Evolutionary conservation across 768 basidiomycete species (phyloP).

Genomic region (Tricholomella constricta): DNA sequence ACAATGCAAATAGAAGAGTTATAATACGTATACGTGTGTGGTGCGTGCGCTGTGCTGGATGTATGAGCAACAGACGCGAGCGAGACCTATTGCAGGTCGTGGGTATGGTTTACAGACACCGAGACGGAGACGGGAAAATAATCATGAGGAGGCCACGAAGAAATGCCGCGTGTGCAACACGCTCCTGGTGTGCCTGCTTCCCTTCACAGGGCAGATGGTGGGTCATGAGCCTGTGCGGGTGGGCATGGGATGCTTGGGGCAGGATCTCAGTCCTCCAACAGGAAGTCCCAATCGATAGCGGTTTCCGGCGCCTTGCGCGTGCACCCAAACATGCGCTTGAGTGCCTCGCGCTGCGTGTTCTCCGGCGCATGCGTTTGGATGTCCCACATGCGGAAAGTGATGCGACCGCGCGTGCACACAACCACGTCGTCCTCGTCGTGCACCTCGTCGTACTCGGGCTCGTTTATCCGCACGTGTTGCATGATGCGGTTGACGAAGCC

Average conservation of each 20-base stretch:
- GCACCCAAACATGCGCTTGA: constrained; percentile 66
- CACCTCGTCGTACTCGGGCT: constrained; percentile 30
- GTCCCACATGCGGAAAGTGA: constrained; percentile 83
- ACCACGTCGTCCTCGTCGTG: constrained; percentile 62
- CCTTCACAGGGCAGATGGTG: too few relatives aligned
- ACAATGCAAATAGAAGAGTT: constrained; percentile 12
- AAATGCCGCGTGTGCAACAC: too few relatives aligned
- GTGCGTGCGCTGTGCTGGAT: too few relatives aligned
- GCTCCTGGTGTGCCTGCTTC: too few relatives aligned
- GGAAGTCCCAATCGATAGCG: constrained; percentile 76
- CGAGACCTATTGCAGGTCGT: neutral
- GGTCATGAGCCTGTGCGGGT: too few relatives aligned
- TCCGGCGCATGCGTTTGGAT: constrained; percentile 66
- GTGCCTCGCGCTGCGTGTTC: constrained; percentile 57
- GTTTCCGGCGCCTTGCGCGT: constrained; percentile 55
- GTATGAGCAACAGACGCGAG: neutral
- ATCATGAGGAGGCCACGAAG: too few relatives aligned
- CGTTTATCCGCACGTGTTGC: constrained; percentile 51
- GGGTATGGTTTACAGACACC: constrained; percentile 1
- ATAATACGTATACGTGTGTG: constrained; percentile 1
- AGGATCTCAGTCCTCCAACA: constrained; percentile 64
- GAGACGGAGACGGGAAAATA: neutral
- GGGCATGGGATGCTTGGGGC: neutral
- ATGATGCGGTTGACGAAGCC: constrained; percentile 75
- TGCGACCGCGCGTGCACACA: constrained; percentile 58